Evolutionary conservation across 345 rosid species (phyloP).

Genomic region (Euclidium syriacum): DNA sequence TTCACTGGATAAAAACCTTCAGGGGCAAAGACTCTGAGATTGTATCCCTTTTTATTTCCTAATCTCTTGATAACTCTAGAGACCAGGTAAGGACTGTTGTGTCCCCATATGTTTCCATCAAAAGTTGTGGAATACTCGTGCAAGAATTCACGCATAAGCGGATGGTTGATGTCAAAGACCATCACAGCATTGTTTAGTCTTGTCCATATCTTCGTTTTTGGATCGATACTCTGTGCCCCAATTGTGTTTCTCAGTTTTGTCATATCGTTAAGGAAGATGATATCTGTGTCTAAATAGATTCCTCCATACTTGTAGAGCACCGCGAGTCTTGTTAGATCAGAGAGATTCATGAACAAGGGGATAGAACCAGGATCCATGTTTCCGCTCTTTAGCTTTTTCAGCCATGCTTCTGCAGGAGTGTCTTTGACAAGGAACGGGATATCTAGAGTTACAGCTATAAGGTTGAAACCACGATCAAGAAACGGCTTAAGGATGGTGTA

Average conservation of each 20-base stretch:
- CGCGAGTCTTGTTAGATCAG: conserved; percentile 62
- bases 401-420: conserved; percentile 68
- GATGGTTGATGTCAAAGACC: conserved; percentile 59
- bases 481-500: conserved; percentile 48
- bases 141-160: conserved; percentile 49
- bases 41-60: conserved; percentile 32
- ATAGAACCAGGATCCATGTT: conserved; percentile 60
- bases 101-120: conserved; percentile 68
- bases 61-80: conserved; percentile 51
- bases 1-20: conserved; percentile 61
- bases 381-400: conserved; percentile 46
- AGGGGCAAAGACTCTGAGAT: conserved; percentile 42
- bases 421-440: conserved; percentile 43
- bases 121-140: conserved; percentile 60
- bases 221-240: conserved; percentile 59
- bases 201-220: conserved; percentile 45
- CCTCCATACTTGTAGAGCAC: conserved; percentile 73
- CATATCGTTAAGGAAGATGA: conserved; percentile 50
- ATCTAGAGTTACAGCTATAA: conserved; percentile 46
- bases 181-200: conserved; percentile 67
- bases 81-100: conserved; percentile 67
- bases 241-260: conserved; percentile 48
- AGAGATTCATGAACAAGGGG: conserved; percentile 52
- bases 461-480: conserved; percentile 43
- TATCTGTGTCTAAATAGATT: conserved; percentile 66